Base-by-base conservation (phyloP, 139 green algal species). In the Microglena sp. region DNA sequence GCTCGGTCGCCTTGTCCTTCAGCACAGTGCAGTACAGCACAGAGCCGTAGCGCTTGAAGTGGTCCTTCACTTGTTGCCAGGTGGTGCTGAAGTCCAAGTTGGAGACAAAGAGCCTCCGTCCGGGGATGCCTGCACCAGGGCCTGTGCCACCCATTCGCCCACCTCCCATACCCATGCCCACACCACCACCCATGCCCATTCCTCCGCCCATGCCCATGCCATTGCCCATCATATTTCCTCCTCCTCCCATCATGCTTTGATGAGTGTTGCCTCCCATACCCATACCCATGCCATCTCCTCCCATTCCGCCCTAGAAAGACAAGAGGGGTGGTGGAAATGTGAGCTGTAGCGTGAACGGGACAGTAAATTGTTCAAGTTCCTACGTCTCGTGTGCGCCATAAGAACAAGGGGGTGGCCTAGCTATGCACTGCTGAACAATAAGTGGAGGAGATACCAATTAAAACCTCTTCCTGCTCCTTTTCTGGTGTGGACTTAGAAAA, bases 31-130 rank as follows among this genome's bases (percentile, higher is more conserved):
- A 83, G 72, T 89, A 81, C 6, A 57, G 31, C 4, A 90, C 79
- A 2, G 71, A 63, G 2, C 84, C 84, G 24, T 65, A 68, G 21
- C 34, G 34, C 72, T 81, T 85, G 71, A 90, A 90, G 72, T 90
- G 84, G 56, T 90, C 83, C 70, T 90, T 88, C 15, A 88, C 70
- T 11, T 86, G 67, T 68, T 89, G 82, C 83, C 81, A 87, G 5
- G 75, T 77, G 8, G 76, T 85, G 1, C 82, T 63, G 40, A 70
- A 87, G 35, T 60, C 54, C 24, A 95, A 67, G 78, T 91, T 90
- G 50, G 72, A 72, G 8, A 92, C 79, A 56, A 77, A 89, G 4
- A 93, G 79, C 11, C 79, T 69, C 26, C 68, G 58, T 1, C 78
- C 78, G 4, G 67, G 60, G 50, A 32, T 33, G 5, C 43, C 40